These are phyloP conservation scores for Coniochaeta hoffmannii DNA, from an alignment of 2,329 filamentous ascomycete species.

Conservation along the genomic window DNA sequence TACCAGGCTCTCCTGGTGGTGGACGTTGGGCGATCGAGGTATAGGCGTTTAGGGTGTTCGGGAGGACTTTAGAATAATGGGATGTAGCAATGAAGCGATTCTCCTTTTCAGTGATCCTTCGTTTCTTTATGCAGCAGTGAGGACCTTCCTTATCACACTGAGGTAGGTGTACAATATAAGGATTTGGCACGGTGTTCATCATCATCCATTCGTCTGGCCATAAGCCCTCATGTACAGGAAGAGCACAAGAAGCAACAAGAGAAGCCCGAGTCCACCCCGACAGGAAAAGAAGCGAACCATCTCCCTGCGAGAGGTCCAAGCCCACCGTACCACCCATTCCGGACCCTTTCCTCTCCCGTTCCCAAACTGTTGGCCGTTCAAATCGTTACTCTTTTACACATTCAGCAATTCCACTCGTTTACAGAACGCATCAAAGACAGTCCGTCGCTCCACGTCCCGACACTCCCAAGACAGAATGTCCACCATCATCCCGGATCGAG, in stretches of 20 bases:
- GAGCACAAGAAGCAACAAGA: not conserved
- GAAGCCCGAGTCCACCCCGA: not conserved
- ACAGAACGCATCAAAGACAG: not conserved
- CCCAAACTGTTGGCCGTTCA: not conserved
- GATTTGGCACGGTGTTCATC: not conserved
- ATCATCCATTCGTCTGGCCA: not conserved
- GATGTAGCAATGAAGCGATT: not conserved
- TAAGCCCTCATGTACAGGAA: not conserved
- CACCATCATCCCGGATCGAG: too few relatives aligned
- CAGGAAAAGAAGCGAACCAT: not conserved
- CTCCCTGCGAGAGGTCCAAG: not conserved
- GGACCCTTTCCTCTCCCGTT: not conserved
- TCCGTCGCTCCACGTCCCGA: not conserved
- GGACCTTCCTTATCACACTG: too few relatives aligned
- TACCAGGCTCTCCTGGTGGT: not conserved
- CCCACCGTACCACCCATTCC: not conserved
- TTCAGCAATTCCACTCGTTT: not conserved
- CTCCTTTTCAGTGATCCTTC: not conserved
- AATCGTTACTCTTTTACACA: not conserved
- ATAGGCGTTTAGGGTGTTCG: not conserved
- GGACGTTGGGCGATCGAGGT: not conserved
- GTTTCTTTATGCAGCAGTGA: too few relatives aligned
- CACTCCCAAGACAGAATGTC: too few relatives aligned
- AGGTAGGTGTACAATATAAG: too few relatives aligned
- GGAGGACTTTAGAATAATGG: not conserved